phyloP scores from a whole-genome alignment of 2,329 filamentous ascomycete genomes.

The Emericellopsis cladophorae region DNA sequence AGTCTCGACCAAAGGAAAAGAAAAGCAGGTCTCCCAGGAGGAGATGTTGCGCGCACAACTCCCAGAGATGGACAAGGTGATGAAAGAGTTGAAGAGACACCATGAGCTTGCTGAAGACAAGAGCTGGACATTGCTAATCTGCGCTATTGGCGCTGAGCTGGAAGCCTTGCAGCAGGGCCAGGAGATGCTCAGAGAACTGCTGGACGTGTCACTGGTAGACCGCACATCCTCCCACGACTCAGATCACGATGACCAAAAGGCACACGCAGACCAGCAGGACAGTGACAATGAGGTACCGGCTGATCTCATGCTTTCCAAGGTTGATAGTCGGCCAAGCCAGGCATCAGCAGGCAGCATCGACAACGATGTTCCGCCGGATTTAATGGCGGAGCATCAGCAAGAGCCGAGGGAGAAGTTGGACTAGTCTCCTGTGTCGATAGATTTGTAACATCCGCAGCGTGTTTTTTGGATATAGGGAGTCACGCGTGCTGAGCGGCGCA shows the following conservation, averaged over 20 bases:
- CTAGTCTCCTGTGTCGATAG: neutral
- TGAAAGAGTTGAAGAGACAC: constrained; percentile 40
- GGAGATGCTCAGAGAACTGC: constrained; percentile 32
- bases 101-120: constrained; percentile 43
- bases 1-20: constrained; percentile 15
- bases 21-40: constrained; percentile 16
- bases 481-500: too few species aligned
- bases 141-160: constrained; percentile 61
- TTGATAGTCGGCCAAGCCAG: constrained; percentile 11
- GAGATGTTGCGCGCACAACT: constrained; percentile 33
- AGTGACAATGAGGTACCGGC: constrained; percentile 31
- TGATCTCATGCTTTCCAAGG: constrained; percentile 22
- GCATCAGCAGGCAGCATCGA: constrained; percentile 19
- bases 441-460: too few species aligned
- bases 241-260: constrained; percentile 5
- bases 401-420: constrained; percentile 3
- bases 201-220: neutral
- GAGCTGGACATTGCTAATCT: constrained; percentile 64
- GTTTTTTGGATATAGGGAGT: too few species aligned
- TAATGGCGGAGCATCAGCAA: constrained; percentile 29
- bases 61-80: constrained; percentile 41
- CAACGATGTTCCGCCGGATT: constrained; percentile 38
- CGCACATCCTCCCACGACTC: neutral
- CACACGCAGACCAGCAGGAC: constrained; percentile 3
- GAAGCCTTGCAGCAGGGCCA: constrained; percentile 53